These are phyloP conservation scores for Volvox africanus DNA, from an alignment of 139 green algal species.

Conservation along the genomic window DNA sequence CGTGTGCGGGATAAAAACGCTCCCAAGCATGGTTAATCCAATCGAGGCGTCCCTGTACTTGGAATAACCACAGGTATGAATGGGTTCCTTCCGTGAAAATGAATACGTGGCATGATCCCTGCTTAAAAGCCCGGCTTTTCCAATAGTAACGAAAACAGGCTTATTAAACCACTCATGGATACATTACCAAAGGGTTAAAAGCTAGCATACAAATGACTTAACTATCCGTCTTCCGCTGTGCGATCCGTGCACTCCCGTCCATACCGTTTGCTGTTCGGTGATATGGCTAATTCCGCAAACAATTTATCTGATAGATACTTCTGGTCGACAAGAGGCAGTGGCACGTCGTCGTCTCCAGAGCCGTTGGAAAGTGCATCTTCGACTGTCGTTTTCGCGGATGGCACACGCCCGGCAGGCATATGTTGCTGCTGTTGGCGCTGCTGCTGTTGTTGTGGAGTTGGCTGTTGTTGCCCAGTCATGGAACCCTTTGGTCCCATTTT, in stretches of 20 bases:
- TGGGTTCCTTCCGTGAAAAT: too few species aligned
- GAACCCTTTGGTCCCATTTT: conserved; percentile 18
- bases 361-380: conserved; percentile 9
- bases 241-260: not conserved
- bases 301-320: conserved; percentile 51
- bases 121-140: too few species aligned
- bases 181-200: too few species aligned
- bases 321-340: conserved; percentile 19
- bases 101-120: too few species aligned
- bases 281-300: conserved; percentile 48
- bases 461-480: not conserved
- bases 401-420: not conserved
- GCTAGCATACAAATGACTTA: too few species aligned
- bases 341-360: conserved; percentile 4
- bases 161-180: too few species aligned
- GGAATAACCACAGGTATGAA: too few species aligned
- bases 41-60: too few species aligned
- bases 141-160: too few species aligned
- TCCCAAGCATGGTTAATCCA: too few species aligned
- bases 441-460: not conserved
- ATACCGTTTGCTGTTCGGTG: conserved; percentile 52
- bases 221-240: not conserved
- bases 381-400: not conserved
- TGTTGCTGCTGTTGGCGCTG: not conserved
- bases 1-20: too few species aligned